phyloP scores from a whole-genome alignment of 192 early-diverging fungal genomes.

The Backusella parvicylindrica region DNA sequence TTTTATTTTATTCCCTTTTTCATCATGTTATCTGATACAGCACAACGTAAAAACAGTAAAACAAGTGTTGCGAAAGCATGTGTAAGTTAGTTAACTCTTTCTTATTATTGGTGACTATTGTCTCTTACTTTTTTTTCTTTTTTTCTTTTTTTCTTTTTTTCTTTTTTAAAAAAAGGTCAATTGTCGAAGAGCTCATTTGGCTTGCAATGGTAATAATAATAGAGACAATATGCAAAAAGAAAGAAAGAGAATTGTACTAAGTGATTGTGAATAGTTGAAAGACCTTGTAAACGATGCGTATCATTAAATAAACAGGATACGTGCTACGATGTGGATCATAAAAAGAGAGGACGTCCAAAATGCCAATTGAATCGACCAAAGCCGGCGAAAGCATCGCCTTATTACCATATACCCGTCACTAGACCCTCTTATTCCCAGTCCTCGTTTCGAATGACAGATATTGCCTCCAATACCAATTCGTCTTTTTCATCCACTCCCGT shows the following conservation, averaged over 20 bases:
- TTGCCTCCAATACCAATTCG: neutral
- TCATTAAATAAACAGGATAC: slow-evolving; percentile 66
- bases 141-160: no score
- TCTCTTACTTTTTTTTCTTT: neutral
- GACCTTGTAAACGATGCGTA: slow-evolving; percentile 78
- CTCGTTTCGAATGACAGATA: slow-evolving; percentile 2
- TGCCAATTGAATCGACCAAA: slow-evolving; percentile 32
- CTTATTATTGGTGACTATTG: neutral
- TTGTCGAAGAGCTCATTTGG: slow-evolving; percentile 82
- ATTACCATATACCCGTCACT: neutral
- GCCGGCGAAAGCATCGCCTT: neutral
- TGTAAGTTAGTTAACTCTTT: slow-evolving; percentile 12
- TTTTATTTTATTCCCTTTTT: neutral
- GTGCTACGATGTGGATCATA: slow-evolving; percentile 82
- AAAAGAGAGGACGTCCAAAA: slow-evolving; percentile 79
- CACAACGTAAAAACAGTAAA: slow-evolving; percentile 31
- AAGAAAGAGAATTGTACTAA: neutral
- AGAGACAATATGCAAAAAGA: neutral
- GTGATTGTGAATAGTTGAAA: slow-evolving; percentile 36
- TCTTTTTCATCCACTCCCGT: neutral
- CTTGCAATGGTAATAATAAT: slow-evolving; percentile 68
- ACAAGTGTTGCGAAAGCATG: slow-evolving; percentile 87
- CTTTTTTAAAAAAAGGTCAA: slow-evolving; percentile 49
- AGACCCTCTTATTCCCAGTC: neutral
- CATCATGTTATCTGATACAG: neutral